A percentile compares a stretch with the other conserved stretches of the same genome.
Conservation (phyloP, 2,329 filamentous ascomycete species). For the Xylariaceae sp. region DNA sequence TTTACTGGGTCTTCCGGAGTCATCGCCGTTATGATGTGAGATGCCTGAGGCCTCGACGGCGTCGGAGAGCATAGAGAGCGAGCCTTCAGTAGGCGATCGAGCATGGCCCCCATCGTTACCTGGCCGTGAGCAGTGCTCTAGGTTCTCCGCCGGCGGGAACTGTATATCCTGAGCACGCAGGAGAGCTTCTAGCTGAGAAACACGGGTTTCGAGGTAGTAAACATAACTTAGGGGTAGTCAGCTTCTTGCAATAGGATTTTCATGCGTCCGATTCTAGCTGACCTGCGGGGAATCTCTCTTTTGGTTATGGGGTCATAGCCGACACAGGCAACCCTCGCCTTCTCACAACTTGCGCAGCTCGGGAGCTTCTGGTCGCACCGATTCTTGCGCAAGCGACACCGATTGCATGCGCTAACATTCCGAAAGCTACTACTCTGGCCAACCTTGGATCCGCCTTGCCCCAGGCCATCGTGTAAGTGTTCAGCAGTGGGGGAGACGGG, state of each 20-base stretch:
- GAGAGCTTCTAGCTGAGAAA: constrained; percentile 81
- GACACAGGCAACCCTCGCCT: constrained; percentile 88
- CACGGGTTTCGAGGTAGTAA: constrained; percentile 88
- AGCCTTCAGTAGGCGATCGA: constrained; percentile 44
- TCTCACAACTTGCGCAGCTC: constrained; percentile 89
- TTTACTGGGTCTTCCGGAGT: constrained; percentile 60
- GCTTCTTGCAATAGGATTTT: constrained; percentile 9
- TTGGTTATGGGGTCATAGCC: constrained; percentile 97
- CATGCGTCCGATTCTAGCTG: constrained; percentile 50
- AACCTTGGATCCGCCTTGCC: constrained; percentile 48
- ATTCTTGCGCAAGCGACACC: constrained; percentile 91
- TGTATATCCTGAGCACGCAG: constrained; percentile 72
- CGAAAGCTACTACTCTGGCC: constrained; percentile 71
- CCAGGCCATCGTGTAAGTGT: constrained; percentile 39
- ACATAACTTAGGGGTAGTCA: constrained; percentile 70
- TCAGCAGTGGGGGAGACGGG: constrained; percentile 41
- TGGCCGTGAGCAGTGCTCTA: constrained; percentile 67
- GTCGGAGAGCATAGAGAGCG: constrained; percentile 42
- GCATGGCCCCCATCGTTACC: constrained; percentile 45
- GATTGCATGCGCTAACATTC: constrained; percentile 93
- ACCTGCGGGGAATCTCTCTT: constrained; percentile 90
- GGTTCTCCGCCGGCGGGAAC: constrained; percentile 73
- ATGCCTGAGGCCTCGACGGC: constrained; percentile 39
- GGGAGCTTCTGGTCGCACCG: constrained; percentile 92
- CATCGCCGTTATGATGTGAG: constrained; percentile 43